Conservation (phyloP, 2,329 filamentous ascomycete genomes). For the Colletotrichum orbiculare region DNA sequence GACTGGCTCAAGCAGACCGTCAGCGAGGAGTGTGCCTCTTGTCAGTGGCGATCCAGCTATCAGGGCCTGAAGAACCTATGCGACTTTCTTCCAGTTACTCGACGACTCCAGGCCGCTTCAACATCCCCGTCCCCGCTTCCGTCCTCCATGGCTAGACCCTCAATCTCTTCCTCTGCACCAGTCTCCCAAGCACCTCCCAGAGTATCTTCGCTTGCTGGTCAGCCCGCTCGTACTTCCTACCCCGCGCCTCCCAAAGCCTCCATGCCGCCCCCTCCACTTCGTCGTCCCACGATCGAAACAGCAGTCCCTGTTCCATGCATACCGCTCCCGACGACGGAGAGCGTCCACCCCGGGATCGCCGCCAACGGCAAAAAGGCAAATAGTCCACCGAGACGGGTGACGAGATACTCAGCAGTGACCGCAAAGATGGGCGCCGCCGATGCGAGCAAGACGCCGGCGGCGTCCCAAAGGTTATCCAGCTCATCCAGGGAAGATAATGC, state of each 20-base stretch:
- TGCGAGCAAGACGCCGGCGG: neutral
- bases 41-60: constrained; percentile 43
- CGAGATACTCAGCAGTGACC: constrained; percentile 11
- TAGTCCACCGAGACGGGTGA: constrained; percentile 12
- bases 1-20: constrained; percentile 36
- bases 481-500: neutral
- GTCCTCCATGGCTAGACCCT: neutral
- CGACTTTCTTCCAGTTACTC: constrained; percentile 37
- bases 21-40: constrained; percentile 44
- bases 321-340: no score
- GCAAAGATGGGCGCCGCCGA: neutral
- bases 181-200: no score
- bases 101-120: neutral
- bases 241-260: no score
- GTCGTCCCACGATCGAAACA: no score
- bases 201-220: no score
- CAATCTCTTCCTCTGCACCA: neutral
- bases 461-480: neutral
- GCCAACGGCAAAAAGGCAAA: neutral
- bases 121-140: neutral
- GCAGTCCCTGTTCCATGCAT: no score
- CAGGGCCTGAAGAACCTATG: constrained; percentile 43
- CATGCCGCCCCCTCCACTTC: no score
- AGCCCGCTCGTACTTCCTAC: no score
- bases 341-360: no score